phyloP scores from a whole-genome alignment of 2,329 filamentous ascomycete species.

The Aphanocladium album region DNA sequence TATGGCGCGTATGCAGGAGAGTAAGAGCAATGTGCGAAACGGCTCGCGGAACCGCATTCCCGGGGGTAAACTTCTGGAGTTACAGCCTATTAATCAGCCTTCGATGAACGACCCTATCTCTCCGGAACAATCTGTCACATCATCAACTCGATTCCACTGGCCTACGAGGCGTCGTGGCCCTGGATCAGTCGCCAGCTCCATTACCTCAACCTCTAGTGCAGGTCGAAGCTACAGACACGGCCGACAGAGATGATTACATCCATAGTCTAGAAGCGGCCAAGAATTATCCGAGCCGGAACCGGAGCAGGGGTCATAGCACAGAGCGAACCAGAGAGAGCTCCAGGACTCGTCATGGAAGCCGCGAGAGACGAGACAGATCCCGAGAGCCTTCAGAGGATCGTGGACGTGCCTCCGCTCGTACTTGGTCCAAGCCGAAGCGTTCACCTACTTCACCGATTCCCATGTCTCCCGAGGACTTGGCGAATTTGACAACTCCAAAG shows the following conservation, averaged over 20 bases:
- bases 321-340: conserved; percentile 40
- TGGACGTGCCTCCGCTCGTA: conserved; percentile 60
- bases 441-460: conserved; percentile 90
- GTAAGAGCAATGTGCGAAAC: conserved; percentile 55
- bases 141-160: conserved; percentile 52
- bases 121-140: conserved; percentile 49
- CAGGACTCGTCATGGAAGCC: conserved; percentile 42
- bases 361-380: conserved; percentile 45
- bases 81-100: conserved; percentile 52
- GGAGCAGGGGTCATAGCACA: conserved; percentile 50
- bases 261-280: conserved; percentile 77
- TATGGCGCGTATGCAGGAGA: conserved; percentile 56
- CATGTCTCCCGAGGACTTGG: conserved; percentile 86
- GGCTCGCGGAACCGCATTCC: conserved; percentile 76
- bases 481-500: conserved; percentile 52
- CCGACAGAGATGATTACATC: conserved; percentile 69
- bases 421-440: conserved; percentile 69
- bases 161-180: conserved; percentile 49
- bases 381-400: conserved; percentile 65
- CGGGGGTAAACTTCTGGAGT: conserved; percentile 59
- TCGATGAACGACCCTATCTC: conserved; percentile 50
- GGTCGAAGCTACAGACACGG: conserved; percentile 43
- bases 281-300: conserved; percentile 51
- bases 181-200: conserved; percentile 52
- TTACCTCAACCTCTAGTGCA: conserved; percentile 51